Evolutionary conservation across 257 asterid species (phyloP), one percentile per base, ranked within the genome.

Genomic region (Echium plantagineum): DNA sequence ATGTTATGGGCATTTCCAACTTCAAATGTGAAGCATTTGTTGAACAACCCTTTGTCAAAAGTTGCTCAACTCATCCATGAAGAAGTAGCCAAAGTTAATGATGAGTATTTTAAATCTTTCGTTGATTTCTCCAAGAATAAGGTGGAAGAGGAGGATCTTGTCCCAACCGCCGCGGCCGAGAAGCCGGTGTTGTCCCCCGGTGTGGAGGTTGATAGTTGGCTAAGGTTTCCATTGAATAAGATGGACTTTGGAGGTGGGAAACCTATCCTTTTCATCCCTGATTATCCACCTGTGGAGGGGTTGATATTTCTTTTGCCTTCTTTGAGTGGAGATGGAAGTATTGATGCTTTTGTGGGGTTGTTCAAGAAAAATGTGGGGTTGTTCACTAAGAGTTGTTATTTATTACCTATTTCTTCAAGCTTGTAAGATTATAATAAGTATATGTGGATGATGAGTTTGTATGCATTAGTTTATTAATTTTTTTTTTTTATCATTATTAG

Each of bases 1-100:
- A 94, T 89, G 2, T 78, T 89, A 15, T 89, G 97, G 95, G 95
- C 95, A 46, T 82, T 78, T 47, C 94, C 94, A 0, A 63, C 62
- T 4, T 61, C 89, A 0, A 80, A 70, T 56, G 95, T 74, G 7
- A 69, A 72, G 5, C 77, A 83, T 31, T 85, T 86, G 1, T 15
- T 79, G 10, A 52, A 49, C 0, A 68, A 78, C 59, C 82, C 94
- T 5, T 61, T 89, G 1, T 62, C 82, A 2, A 59, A 80, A 38
- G 87, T 89, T 4, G 68, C 94, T 6, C 80, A 70, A 42, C 77
- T 84, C 26, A 70, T 89, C 22, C 97, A 86, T 5, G 95, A 86
- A 13, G 78, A 89, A 1, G 77, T 89, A 26, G 9, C 60, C 0
- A 64, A 73, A 10, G 89, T 89, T 55, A 70, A 80, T 57, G 87